A percentile compares a stretch with the other conserved stretches of the same genome.
phyloP scores from a whole-genome alignment of 202 grass and related monocot genomes.

The Tripidium arundinaceum region DNA sequence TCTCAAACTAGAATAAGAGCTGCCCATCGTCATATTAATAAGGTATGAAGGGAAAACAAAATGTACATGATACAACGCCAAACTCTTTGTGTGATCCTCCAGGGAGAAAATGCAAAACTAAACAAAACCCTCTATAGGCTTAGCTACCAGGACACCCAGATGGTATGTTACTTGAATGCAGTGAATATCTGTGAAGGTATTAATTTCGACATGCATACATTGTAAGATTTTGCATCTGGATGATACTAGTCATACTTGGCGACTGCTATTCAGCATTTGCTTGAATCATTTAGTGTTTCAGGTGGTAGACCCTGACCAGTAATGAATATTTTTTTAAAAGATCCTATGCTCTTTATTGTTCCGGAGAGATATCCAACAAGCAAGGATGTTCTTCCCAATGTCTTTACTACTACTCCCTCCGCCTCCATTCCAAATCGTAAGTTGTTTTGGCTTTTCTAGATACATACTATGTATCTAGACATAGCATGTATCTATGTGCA shows the following conservation, averaged over 20 bases:
- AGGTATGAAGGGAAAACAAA: not conserved
- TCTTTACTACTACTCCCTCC: not conserved
- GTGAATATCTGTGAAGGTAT: not conserved
- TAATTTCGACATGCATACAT: not conserved
- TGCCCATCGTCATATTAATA: not conserved
- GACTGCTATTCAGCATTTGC: constrained; percentile 11
- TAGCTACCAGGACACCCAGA: not conserved
- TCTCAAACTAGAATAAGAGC: not conserved
- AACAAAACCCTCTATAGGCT: not conserved
- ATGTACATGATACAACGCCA: not conserved
- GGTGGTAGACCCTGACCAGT: constrained; percentile 3
- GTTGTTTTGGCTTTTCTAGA: not conserved
- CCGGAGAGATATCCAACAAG: not conserved
- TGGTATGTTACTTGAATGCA: not conserved
- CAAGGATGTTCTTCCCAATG: constrained; percentile 9
- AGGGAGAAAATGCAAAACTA: not conserved
- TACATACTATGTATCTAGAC: not conserved
- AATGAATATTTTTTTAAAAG: constrained; percentile 1
- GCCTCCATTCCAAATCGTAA: not conserved
- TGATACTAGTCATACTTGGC: not conserved
- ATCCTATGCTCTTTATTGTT: not conserved
- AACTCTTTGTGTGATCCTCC: not conserved
- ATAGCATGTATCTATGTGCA: not conserved
- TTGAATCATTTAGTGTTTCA: constrained; percentile 15
- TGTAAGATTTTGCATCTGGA: constrained; percentile 22